These are phyloP conservation scores for Candida anglica DNA, from an alignment of 805 yeast species.

Conservation along the genomic window DNA sequence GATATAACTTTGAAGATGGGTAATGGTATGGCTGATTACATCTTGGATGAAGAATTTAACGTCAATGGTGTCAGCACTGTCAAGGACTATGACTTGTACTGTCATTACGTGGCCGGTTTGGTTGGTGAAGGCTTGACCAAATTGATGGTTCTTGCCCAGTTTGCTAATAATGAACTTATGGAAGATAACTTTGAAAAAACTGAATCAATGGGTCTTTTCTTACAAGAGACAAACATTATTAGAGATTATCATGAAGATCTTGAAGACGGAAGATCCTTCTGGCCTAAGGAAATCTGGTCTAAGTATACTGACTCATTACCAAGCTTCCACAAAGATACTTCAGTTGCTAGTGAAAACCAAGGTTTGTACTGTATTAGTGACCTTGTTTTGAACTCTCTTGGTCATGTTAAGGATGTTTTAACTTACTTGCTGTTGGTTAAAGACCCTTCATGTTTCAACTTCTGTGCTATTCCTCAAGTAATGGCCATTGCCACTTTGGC, in stretches of 20 bases:
- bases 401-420: conserved; percentile 73
- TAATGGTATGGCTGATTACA: conserved; percentile 95
- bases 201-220: conserved; percentile 89
- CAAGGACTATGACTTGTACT: conserved; percentile 82
- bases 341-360: conserved; percentile 41
- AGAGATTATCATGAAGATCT: conserved; percentile 93
- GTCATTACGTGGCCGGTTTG: conserved; percentile 96
- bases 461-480: conserved; percentile 97
- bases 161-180: conserved; percentile 51
- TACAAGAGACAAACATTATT: conserved; percentile 94
- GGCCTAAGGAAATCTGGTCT: conserved; percentile 94
- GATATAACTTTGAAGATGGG: conserved; percentile 88
- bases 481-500: conserved; percentile 97
- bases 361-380: conserved; percentile 81
- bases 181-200: conserved; percentile 53
- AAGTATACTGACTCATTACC: conserved; percentile 65
- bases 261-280: conserved; percentile 87
- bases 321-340: conserved; percentile 44
- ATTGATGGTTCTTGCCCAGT: conserved; percentile 70
- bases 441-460: conserved; percentile 81
- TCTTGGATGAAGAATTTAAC: conserved; percentile 72
- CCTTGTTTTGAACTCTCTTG: conserved; percentile 72
- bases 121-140: conserved; percentile 95
- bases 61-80: conserved; percentile 73
- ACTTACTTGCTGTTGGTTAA: conserved; percentile 69